Base-by-base conservation (phyloP, 495 filamentous ascomycete species). In the Penicillium argentinense region DNA sequence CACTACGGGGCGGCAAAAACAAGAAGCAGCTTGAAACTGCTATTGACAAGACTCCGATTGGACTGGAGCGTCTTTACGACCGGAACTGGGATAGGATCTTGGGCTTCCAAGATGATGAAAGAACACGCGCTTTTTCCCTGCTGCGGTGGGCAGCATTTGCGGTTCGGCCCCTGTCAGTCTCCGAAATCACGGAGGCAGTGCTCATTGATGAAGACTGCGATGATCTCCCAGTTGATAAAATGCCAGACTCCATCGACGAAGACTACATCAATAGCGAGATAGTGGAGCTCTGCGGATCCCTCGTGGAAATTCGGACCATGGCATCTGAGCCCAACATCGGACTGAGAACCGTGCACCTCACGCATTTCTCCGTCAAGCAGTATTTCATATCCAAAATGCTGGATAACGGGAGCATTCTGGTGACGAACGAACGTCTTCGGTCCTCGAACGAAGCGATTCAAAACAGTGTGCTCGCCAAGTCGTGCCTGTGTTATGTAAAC, bases 341-440 rank as follows among this genome's bases (percentile, higher is more conserved):
- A 5, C 16, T 47, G 8, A 47, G 26, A 16, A 47, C 45, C 5
- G 34, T 47, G 16, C 34, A 47, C 14, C 24, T 47, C 34, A 36
- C 45, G 5, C 45, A 47, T n/a, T 47, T 47, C 23, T 47, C 45
- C 4, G 26, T 47, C 17, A 47, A 47, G 8, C 34, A 47, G 34
- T 47, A 47, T 17, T 14, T 47, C 6, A 25, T 47, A 3, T n/a
- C 12, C 8, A 39, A 32, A 12, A 22, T 40, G 13, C 24, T 36
- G 2, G 22, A 14, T 1, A 25, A 28, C 2, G 33, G 33, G 3
- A 23, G 18, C n/a, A 4, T 30, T 18, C 14, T 47, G 13, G 34
- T 30, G n/a, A 14, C 4, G n/a, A 32, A n/a, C 13, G n/a, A 3
- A 6, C 0, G 8, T 3, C 8, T 32, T 4, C 2, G n/a, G n/a